Base-by-base conservation (phyloP, 305 asterid genomes). In the Solanum hybrid region DNA sequence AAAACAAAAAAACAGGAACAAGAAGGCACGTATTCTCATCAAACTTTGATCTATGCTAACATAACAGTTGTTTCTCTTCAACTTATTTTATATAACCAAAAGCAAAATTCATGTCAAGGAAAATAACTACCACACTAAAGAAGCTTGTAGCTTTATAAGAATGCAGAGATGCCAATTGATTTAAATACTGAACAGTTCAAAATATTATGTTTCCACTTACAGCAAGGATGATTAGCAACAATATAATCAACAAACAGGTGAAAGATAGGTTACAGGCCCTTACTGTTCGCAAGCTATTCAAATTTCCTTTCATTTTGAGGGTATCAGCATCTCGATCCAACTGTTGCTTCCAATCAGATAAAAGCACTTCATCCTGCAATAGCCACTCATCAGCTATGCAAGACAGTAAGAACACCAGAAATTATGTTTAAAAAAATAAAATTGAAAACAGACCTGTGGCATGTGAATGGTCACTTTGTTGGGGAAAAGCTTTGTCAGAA, bases 291-390 rank as follows among this genome's bases (percentile, higher is more conserved):
- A 95, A 91, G 89, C 93, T 94, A 93, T 94, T 89, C 86, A 95
- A 90, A 91, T 95, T 95, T 89, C 96, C 95, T 88, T 92, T 95
- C 91, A 91, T 92, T 90, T 95, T 95, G 86, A 95, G 90, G 90
- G 95, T 94, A 91, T 95, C 97, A 82, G 97, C 92, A 92, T 95
- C 98, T 90, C 92, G 92, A 40, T 95, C 98, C 94, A 95, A 91
- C 78, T 93, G 98, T 88, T 94, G 94, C 94, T 94, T 95, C 98
- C 96, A 95, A 92, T 93, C 93, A 91, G 90, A 93, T 86, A 94
- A 93, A 81, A 94, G 95, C 22, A 91, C 92, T 90, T 95, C 98
- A 79, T 95, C 98, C 98, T 95, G 93, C 85, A 93, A 90, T 75
- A 88, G 37, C 8, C 56, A 86, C 69, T 91, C 87, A 92, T 34